Percentiles rank a stretch among this genome's conserved stretches.
Evolutionary conservation across 306 rosid genomes (phyloP).

Genomic region (Ormosia emarginata): DNA sequence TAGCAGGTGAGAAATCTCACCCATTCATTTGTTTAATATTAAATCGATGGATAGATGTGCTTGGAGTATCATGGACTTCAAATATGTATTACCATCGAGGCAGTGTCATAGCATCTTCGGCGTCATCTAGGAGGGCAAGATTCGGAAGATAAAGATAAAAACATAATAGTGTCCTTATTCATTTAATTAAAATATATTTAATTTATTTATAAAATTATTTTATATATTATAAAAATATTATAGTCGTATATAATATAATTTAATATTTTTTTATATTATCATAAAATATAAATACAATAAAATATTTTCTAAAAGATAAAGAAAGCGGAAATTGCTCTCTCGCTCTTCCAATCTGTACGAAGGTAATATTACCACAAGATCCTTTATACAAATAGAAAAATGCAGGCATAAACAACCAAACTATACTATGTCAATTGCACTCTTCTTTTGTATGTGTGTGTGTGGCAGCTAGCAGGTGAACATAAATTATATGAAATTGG

Average conservation of each 20-base stretch:
- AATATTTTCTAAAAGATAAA: no score
- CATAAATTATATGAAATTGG: not conserved
- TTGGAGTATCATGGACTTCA: no score
- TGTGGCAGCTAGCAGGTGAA: not conserved
- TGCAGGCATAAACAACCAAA: not conserved
- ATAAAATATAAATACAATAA: no score
- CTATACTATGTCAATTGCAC: slow-evolving; percentile 4
- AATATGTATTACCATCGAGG: not conserved
- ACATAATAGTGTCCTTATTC: no score
- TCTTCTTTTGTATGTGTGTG: not conserved
- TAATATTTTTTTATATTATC: no score
- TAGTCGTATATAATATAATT: no score
- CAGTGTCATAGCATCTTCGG: slow-evolving; percentile 11
- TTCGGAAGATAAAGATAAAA: not conserved
- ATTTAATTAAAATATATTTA: no score
- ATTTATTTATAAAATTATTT: no score
- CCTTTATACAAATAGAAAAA: slow-evolving; percentile 7
- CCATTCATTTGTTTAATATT: no score
- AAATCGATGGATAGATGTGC: no score
- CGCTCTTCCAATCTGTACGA: not conserved
- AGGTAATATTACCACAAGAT: not conserved
- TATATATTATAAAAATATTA: no score
- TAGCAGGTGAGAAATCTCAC: no score
- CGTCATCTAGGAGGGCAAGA: not conserved
- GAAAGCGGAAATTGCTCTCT: not conserved